Conservation (phyloP, 257 asterid genomes). For the Nicotiana otophora region DNA sequence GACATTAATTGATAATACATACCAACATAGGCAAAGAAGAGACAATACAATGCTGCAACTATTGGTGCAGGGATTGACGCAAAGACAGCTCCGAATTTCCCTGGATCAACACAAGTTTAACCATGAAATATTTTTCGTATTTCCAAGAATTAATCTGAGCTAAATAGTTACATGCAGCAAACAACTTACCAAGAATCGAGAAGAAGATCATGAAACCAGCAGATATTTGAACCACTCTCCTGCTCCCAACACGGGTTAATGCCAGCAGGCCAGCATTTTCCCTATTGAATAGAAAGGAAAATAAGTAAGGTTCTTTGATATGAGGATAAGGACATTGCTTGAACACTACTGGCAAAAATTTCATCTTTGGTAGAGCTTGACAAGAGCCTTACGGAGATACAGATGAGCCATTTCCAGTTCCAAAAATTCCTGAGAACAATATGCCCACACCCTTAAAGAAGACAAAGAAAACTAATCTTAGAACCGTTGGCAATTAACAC, state of each 20-base stretch:
- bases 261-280: constrained; percentile 94
- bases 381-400: constrained; percentile 72
- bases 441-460: constrained; percentile 69
- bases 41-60: constrained; percentile 81
- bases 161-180: not conserved
- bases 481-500: not conserved
- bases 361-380: not conserved
- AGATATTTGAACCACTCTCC: constrained; percentile 87
- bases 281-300: constrained; percentile 27
- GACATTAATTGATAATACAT: constrained; percentile 10
- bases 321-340: not conserved
- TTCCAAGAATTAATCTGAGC: not conserved
- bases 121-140: not conserved
- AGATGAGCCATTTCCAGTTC: constrained; percentile 88
- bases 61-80: constrained; percentile 96
- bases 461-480: not conserved
- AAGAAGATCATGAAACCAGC: constrained; percentile 98
- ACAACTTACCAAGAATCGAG: constrained; percentile 66
- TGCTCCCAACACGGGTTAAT: constrained; percentile 83
- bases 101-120: constrained; percentile 26
- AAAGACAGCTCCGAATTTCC: constrained; percentile 93
- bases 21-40: constrained; percentile 95
- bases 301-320: not conserved
- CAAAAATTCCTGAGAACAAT: constrained; percentile 71
- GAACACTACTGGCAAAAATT: not conserved